Percentiles rank a stretch among this genome's conserved stretches.
Evolutionary conservation across 495 filamentous ascomycete genomes (phyloP).

Genomic region (Staphylotrichum longicolle): DNA sequence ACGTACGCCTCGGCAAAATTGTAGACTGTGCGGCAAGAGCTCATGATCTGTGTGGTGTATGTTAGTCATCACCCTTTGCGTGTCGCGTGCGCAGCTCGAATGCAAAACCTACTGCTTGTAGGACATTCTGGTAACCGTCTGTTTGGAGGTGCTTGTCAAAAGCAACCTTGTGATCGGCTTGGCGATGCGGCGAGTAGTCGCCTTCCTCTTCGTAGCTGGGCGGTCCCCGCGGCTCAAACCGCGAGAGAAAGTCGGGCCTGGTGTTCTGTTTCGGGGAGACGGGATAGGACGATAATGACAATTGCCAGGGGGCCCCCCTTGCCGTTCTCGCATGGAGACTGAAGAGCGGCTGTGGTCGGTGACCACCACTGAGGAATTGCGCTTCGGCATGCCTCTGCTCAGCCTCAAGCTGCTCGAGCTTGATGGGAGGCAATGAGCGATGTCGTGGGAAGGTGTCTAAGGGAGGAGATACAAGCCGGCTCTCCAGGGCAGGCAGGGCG

Average conservation of each 20-base stretch:
- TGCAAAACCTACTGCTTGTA: conserved; percentile 40
- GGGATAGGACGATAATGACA: conserved; percentile 43
- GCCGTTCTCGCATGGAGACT: conserved; percentile 40
- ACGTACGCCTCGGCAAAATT: conserved; percentile 49
- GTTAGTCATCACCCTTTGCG: too few relatives aligned
- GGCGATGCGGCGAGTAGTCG: conserved; percentile 34
- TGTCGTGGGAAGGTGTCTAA: conserved; percentile 33
- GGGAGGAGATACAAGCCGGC: conserved; percentile 34
- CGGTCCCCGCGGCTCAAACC: conserved; percentile 43
- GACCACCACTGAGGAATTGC: conserved; percentile 28
- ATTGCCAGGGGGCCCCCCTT: conserved; percentile 39
- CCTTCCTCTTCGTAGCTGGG: conserved; percentile 40
- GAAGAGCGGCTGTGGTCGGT: conserved; percentile 33
- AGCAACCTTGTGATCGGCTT: conserved; percentile 40
- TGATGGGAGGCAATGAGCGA: conserved; percentile 34
- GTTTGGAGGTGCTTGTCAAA: conserved; percentile 44
- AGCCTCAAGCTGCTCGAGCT: conserved; percentile 31
- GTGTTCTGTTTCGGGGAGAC: conserved; percentile 38
- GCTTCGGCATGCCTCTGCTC: conserved; percentile 31
- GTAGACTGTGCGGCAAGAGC: conserved; percentile 43
- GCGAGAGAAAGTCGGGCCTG: conserved; percentile 36
- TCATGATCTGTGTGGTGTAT: conserved; percentile 36
- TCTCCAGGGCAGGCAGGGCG: conserved; percentile 28
- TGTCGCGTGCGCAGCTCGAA: background rate
- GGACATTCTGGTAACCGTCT: conserved; percentile 42